These are phyloP conservation scores for Leishmania martiniquensis DNA, from an alignment of 208 protist genomes.

Conservation along the genomic window DNA sequence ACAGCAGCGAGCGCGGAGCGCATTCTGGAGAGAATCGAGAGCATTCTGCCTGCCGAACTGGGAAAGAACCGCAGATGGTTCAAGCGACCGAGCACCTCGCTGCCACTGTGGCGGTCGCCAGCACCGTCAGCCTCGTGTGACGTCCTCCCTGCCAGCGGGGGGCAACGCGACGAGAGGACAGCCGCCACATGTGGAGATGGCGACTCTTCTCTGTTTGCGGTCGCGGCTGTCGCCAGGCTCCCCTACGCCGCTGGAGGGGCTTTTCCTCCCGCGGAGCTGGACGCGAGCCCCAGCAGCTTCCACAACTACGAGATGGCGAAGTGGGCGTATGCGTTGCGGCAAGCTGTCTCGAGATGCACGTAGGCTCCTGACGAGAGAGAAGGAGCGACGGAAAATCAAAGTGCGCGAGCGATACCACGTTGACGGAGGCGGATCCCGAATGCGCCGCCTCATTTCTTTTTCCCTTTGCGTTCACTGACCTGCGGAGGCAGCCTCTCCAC, in stretches of 20 bases:
- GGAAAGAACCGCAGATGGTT: neutral
- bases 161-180: neutral
- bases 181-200: neutral
- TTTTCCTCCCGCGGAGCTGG: conserved; percentile 14
- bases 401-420: too few species aligned
- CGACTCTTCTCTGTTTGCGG: neutral
- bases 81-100: neutral
- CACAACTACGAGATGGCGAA: conserved; percentile 34
- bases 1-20: conserved; percentile 11
- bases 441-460: too few species aligned
- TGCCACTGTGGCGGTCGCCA: neutral
- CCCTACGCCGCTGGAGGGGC: too few species aligned
- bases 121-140: neutral
- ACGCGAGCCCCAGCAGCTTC: conserved; percentile 29
- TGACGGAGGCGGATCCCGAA: too few species aligned
- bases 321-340: conserved; percentile 31
- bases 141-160: neutral
- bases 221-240: neutral
- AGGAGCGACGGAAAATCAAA: too few species aligned
- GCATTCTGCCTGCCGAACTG: neutral
- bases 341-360: conserved; percentile 19
- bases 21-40: conserved; percentile 16
- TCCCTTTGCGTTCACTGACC: neutral
- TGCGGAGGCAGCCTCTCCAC: too few species aligned
- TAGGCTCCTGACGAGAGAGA: too few species aligned